Evolutionary conservation across 1,139 yeast species (phyloP), one percentile per base, ranked within the genome.

Genomic region (Eremothecium coryli): DNA sequence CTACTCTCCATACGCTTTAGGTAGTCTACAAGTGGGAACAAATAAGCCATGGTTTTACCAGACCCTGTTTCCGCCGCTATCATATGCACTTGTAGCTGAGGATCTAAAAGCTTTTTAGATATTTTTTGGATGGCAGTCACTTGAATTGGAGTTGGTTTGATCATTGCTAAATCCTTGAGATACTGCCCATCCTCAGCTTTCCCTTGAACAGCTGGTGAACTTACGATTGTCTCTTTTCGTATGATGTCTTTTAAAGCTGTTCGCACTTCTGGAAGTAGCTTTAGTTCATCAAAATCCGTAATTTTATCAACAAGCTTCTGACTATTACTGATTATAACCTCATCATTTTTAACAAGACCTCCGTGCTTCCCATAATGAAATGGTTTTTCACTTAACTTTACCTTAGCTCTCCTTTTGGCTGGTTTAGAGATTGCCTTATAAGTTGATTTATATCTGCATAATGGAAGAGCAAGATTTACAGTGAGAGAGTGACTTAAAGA

Each of bases 61-160:
- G 94, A 80, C 0, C 97, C 98, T 0, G 98, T 90, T 54, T 90
- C 97, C 2, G 96, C 95, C 2, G 96, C 96, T 38, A 90, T 58
- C 3, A 93, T 75, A 61, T 76, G 85, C 0, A 80, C 70, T 45
- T 76, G 76, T 28, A 76, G 58, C 39, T 68, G 65, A 12, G 58
- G 56, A 20, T 60, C 62, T 58, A 46, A 52, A 45, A 58, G 32
- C 45, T 49, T 34, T 40, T 58, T 46, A 49, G 65, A 39, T 43
- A 78, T 59, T 10, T 66, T 61, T 44, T 73, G 73, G 23, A 74
- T 66, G 2, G 79, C 71, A 5, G 77, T 66, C 1, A 66, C 61
- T 53, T 79, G 88, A 31, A 79, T 73, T 2, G 79, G 73, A 0
- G 85, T 72, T 4, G 88, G 86, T 33, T 61, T 59, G 11, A 67